These are phyloP conservation scores for Flaveria trinervia DNA, from an alignment of 129 eudicot genomes.

Conservation along the genomic window DNA sequence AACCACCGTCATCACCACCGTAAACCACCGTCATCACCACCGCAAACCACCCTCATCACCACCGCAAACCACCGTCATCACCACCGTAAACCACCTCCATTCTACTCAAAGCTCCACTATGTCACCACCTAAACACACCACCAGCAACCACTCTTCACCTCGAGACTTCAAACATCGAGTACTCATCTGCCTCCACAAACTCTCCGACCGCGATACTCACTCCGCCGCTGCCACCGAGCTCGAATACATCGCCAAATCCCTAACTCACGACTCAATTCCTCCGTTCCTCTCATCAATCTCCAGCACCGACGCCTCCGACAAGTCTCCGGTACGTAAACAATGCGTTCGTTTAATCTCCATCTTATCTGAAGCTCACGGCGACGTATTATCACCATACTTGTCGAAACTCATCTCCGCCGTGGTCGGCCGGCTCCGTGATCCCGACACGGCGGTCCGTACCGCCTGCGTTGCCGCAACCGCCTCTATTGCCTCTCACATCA, in stretches of 20 bases:
- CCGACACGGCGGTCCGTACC: constrained; percentile 60
- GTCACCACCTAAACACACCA: constrained; percentile 37
- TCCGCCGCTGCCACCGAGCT: constrained; percentile 73
- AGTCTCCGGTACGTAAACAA: constrained; percentile 63
- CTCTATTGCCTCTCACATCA: constrained; percentile 54
- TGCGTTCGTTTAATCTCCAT: constrained; percentile 59
- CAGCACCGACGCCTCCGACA: constrained; percentile 69
- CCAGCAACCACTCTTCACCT: constrained; percentile 34
- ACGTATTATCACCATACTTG: constrained; percentile 57
- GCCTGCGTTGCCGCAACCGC: constrained; percentile 55
- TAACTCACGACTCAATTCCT: constrained; percentile 46
- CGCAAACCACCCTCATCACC: constrained; percentile 14
- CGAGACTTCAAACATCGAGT: constrained; percentile 71
- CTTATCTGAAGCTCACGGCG: constrained; percentile 61
- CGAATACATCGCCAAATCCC: constrained; percentile 60
- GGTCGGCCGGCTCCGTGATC: constrained; percentile 67
- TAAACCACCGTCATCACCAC: constrained; percentile 21
- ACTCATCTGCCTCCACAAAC: constrained; percentile 64
- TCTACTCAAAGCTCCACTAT: constrained; percentile 13
- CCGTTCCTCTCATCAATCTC: constrained; percentile 70
- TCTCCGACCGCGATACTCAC: constrained; percentile 86
- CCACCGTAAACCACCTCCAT: not conserved
- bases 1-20: constrained; percentile 41
- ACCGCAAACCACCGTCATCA: constrained; percentile 22
- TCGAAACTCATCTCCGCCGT: constrained; percentile 60